phyloP scores from a whole-genome alignment of 2,329 filamentous ascomycete species.

The Tolypocladium endophyticum region DNA sequence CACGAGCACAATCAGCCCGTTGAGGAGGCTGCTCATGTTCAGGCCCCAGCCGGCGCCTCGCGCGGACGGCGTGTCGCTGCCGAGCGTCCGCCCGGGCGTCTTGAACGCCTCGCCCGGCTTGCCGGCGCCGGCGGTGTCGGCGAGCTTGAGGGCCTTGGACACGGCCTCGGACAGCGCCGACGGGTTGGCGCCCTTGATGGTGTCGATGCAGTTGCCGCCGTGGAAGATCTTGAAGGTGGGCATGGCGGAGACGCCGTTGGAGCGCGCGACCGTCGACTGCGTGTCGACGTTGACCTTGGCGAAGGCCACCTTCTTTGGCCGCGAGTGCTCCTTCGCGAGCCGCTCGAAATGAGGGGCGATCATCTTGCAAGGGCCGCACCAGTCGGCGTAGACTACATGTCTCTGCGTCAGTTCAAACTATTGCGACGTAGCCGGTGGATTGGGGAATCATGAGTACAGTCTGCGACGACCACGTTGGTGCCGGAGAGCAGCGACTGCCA shows the following conservation, averaged over 20 bases:
- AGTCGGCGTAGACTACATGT: conserved; percentile 76
- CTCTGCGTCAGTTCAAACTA: conserved; percentile 12
- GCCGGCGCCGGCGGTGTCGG: conserved; percentile 26
- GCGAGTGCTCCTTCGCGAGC: conserved; percentile 67
- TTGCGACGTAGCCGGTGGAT: background rate
- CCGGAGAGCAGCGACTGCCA: conserved; percentile 63
- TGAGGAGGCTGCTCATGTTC: conserved; percentile 34
- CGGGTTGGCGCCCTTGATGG: conserved; percentile 72
- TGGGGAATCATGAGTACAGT: conserved; percentile 54
- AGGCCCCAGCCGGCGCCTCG: conserved; percentile 6
- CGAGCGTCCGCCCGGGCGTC: conserved; percentile 47
- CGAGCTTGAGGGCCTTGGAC: conserved; percentile 53
- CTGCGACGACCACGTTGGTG: conserved; percentile 73
- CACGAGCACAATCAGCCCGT: conserved; percentile 42
- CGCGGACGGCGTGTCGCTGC: conserved; percentile 23
- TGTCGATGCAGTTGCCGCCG: conserved; percentile 60
- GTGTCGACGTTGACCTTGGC: conserved; percentile 85
- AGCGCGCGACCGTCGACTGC: conserved; percentile 65
- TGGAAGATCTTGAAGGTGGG: conserved; percentile 92
- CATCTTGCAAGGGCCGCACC: conserved; percentile 88
- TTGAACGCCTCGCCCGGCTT: conserved; percentile 38
- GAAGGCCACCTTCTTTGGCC: conserved; percentile 76
- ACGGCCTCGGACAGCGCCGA: conserved; percentile 66
- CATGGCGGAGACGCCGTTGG: conserved; percentile 76
- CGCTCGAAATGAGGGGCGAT: conserved; percentile 85